Evolutionary conservation across 2,329 filamentous ascomycete species (phyloP).

Genomic region (Neonectria magnoliae): DNA sequence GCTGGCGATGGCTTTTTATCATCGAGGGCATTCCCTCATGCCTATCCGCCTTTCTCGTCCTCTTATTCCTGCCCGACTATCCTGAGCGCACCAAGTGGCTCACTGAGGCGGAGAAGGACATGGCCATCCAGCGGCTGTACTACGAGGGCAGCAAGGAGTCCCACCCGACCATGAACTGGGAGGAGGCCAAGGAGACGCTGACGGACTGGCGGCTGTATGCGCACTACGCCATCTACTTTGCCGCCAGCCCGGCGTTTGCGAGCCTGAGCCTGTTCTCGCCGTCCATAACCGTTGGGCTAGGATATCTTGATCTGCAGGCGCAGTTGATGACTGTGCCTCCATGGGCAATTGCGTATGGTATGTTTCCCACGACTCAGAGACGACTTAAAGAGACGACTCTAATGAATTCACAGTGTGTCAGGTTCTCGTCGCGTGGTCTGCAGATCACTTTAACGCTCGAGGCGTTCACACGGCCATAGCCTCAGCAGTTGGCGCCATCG

Average conservation of each 20-base stretch:
- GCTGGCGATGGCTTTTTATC: constrained; percentile 75
- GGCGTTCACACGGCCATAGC: constrained; percentile 56
- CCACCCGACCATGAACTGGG: constrained; percentile 71
- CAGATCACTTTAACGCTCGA: constrained; percentile 69
- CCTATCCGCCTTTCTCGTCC: constrained; percentile 68
- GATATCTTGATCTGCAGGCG: constrained; percentile 61
- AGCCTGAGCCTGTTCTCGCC: constrained; percentile 71
- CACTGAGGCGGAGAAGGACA: constrained; percentile 65
- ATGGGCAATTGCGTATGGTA: constrained; percentile 68
- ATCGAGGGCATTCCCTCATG: constrained; percentile 74
- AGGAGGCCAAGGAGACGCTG: constrained; percentile 74
- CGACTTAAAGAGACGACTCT: neutral
- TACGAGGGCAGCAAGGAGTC: constrained; percentile 63
- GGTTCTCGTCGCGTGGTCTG: constrained; percentile 64
- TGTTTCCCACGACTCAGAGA: constrained; percentile 20
- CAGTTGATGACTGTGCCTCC: constrained; percentile 75
- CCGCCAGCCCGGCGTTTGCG: constrained; percentile 65
- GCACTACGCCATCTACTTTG: constrained; percentile 66
- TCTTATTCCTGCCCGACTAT: constrained; percentile 75
- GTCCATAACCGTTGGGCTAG: constrained; percentile 66
- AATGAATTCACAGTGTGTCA: constrained; percentile 47
- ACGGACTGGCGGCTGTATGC: constrained; percentile 76
- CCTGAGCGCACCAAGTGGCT: constrained; percentile 74
- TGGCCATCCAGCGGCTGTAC: constrained; percentile 58
- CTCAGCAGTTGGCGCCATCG: constrained; percentile 56